Conservation (phyloP, 176 grass and related monocot genomes). For the Rhipidocladum racemiflorum region DNA sequence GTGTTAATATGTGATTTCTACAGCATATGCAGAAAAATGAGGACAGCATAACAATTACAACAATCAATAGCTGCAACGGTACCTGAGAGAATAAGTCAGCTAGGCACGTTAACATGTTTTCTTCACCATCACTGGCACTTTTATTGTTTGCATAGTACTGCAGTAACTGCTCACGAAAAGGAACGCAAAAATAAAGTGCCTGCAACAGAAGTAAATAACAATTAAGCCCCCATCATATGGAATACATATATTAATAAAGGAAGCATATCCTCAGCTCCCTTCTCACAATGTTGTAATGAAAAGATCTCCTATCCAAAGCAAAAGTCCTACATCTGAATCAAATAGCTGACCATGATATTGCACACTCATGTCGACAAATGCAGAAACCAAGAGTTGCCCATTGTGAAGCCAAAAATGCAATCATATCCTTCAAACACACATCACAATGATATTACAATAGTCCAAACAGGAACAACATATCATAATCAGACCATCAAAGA, state of each 20-base stretch:
- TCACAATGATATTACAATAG: background rate
- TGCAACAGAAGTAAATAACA: constrained; percentile 12
- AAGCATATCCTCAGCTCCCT: background rate
- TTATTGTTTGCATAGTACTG: constrained; percentile 86
- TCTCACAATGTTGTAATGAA: background rate
- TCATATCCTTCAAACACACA: background rate
- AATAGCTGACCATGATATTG: background rate
- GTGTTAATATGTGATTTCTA: constrained; percentile 1
- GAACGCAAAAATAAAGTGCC: constrained; percentile 82
- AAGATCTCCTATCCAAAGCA: background rate
- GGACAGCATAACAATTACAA: background rate
- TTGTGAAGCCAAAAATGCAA: background rate
- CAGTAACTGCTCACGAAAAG: constrained; percentile 91
- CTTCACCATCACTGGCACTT: constrained; percentile 59
- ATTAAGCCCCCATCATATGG: background rate
- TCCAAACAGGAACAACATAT: background rate
- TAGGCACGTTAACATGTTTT: constrained; percentile 85
- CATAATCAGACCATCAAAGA: background rate
- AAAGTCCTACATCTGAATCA: background rate
- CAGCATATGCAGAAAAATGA: background rate
- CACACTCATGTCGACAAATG: background rate
- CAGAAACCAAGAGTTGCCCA: background rate
- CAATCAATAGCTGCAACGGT: constrained; percentile 22
- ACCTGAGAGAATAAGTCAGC: constrained; percentile 98
- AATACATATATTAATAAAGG: background rate